Conservation (phyloP, 2,329 filamentous ascomycete species). For the Penicillium sp. region DNA sequence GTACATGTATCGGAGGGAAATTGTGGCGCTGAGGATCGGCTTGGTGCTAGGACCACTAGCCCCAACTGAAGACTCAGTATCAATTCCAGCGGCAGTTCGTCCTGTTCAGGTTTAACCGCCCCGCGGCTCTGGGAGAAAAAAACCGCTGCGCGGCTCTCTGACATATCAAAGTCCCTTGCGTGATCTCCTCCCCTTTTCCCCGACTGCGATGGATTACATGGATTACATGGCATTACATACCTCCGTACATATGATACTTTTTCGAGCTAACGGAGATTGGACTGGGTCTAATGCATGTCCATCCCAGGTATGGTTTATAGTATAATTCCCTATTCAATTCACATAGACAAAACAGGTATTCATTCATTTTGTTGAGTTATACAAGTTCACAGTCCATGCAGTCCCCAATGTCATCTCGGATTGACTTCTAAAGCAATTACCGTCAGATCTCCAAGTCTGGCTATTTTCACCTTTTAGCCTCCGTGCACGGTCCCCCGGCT, state of each 20-base stretch:
- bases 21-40: conserved; percentile 11
- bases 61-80: conserved; percentile 4
- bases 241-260: not conserved
- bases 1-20: not conserved
- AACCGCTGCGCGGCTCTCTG: not conserved
- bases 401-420: not conserved
- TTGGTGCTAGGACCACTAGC: conserved; percentile 5
- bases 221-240: not conserved
- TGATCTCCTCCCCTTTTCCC: not conserved
- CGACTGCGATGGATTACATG: not conserved
- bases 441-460: not conserved
- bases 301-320: not conserved
- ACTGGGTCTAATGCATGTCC: not conserved
- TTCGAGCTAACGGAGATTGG: conserved; percentile 7
- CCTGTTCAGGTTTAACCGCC: not conserved
- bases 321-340: not conserved
- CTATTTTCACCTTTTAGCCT: not conserved
- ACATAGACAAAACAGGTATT: not conserved
- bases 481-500: conserved; percentile 6
- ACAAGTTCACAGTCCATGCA: not conserved
- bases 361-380: not conserved
- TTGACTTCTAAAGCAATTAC: not conserved
- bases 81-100: not conserved
- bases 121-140: conserved; percentile 1
- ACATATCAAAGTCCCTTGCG: not conserved